phyloP scores from a whole-genome alignment of 495 filamentous ascomycete genomes.

The Pseudomonodictys pantanalensis region DNA sequence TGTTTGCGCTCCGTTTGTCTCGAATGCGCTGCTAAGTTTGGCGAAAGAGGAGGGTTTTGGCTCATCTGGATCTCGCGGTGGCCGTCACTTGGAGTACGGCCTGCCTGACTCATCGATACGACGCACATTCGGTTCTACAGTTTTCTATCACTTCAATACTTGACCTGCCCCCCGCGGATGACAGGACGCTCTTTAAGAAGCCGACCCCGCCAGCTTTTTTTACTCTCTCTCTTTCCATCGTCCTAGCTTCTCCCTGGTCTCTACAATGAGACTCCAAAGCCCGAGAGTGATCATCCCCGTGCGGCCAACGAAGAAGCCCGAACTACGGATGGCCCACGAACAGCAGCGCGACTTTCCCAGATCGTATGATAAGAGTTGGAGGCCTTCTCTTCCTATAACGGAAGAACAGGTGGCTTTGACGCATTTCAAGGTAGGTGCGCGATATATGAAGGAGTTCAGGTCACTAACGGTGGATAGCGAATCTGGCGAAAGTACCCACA shows the following conservation, averaged over 20 bases:
- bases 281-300: neutral
- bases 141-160: no score
- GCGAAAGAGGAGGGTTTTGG: no score
- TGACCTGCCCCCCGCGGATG: no score
- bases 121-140: no score
- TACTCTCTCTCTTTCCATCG: no score
- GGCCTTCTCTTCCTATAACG: neutral
- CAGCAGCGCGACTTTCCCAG: neutral
- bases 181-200: no score
- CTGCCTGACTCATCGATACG: no score
- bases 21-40: no score
- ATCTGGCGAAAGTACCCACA: neutral
- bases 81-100: no score
- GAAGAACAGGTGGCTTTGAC: neutral
- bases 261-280: neutral
- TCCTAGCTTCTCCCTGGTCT: neutral
- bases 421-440: neutral
- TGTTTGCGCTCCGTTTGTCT: no score
- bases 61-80: no score
- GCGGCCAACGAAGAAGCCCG: neutral
- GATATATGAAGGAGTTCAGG: neutral
- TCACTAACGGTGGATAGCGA: neutral
- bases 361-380: neutral
- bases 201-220: no score
- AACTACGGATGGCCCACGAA: neutral